Base-by-base conservation (phyloP, 2,329 filamentous ascomycete genomes). In the Botrytis aclada region DNA sequence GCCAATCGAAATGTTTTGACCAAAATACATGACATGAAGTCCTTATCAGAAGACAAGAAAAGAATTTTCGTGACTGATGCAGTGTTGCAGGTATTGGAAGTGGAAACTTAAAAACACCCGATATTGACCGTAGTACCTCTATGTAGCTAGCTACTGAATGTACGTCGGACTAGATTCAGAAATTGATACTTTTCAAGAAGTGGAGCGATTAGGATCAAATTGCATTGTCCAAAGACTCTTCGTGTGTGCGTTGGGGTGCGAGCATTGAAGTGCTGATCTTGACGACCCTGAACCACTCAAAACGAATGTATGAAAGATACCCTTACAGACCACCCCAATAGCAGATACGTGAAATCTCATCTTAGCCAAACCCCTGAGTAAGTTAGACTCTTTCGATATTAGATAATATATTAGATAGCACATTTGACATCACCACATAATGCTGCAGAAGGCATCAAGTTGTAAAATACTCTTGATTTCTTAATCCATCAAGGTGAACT, bases 401-500 rank as follows among this genome's bases (percentile, higher is more conserved):
- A 47, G 37, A 45, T 54, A 37, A 25, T 12, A 39, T 29, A 56
- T 25, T 14, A 8, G 25, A 54, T 29, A 14, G 32, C 66, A 60
- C 20, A 34, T 32, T 69, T 61, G 8, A 61, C 25, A 34, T 61
- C 54, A 70, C 22, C 20, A 14, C 45, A 10, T 60, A 43, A 34
- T 34, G 39, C n/a, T 70, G 67, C 39, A 61, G 29, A 2, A 58
- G n/a, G 22, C 37, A 45, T 41, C 54, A 62, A 37, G 25, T 71
- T 56, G 34, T 64, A 20, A 71, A 37, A 73, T 76, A 75, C 65
- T 73, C 75, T 74, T 77, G 73, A 75, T 76, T 78, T 75, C 73
- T 74, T 79, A 78, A 77, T 77, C 74, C 64, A 76, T 77, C 77
- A 76, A 72, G 74, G 77, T 72, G 65, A 76, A 76, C 73, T 71